These are phyloP conservation scores for Fraxinus quadrangulata DNA, from an alignment of 257 asterid species.

Conservation along the genomic window DNA sequence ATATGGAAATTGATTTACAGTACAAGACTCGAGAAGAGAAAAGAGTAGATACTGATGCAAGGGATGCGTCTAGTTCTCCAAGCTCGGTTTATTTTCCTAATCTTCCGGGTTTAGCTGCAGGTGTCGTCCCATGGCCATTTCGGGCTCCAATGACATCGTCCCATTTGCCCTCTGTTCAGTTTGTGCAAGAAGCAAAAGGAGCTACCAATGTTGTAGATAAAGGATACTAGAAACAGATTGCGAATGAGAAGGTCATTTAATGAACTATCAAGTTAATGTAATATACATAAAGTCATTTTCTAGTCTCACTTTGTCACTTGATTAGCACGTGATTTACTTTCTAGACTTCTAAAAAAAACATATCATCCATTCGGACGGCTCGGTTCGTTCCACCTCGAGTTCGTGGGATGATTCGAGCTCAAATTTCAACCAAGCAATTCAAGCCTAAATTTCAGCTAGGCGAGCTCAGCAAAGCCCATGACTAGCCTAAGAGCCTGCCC, in stretches of 20 bases:
- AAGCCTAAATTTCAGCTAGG: no score
- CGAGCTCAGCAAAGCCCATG: no score
- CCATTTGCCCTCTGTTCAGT: slow-evolving; percentile 27
- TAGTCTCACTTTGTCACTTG: no score
- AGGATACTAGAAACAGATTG: slow-evolving; percentile 34
- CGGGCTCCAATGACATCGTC: slow-evolving; percentile 37
- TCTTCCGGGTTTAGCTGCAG: slow-evolving; percentile 45
- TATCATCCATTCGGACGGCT: no score
- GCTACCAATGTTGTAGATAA: slow-evolving; percentile 37
- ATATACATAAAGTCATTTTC: no score
- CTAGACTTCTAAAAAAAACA: no score
- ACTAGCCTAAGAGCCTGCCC: no score
- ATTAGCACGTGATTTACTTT: no score
- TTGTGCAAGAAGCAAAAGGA: slow-evolving; percentile 34
- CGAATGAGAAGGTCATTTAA: slow-evolving; percentile 35
- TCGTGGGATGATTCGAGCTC: no score
- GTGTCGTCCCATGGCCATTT: slow-evolving; percentile 58
- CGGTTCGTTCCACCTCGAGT: no score
- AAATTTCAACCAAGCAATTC: no score
- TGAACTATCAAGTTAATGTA: not conserved
- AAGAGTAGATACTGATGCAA: slow-evolving; percentile 33
- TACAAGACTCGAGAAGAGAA: slow-evolving; percentile 44
- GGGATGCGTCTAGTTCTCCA: slow-evolving; percentile 34
- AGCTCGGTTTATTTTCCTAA: slow-evolving; percentile 43
- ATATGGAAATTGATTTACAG: slow-evolving; percentile 65